Conservation (phyloP, 75 land plant genomes). For the Pinus albicaulis region DNA sequence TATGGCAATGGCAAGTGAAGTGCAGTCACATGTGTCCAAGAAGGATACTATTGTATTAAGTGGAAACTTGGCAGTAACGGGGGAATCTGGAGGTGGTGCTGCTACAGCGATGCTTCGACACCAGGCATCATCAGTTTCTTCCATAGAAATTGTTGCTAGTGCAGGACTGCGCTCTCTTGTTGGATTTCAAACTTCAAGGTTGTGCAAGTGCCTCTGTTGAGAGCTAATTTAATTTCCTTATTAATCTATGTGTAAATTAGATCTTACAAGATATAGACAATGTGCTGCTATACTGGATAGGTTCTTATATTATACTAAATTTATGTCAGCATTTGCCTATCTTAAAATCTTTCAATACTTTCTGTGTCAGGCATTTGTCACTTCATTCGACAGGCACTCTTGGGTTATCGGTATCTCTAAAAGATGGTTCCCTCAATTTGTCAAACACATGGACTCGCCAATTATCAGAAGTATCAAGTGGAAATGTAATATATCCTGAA, state of each 20-base stretch:
- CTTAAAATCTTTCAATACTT: background rate
- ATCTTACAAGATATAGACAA: background rate
- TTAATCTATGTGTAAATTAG: background rate
- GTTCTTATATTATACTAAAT: background rate
- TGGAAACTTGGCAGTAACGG: constrained; percentile 72
- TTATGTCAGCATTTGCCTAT: background rate
- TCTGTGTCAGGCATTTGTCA: constrained; percentile 65
- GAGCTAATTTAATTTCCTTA: background rate
- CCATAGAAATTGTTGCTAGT: constrained; percentile 75
- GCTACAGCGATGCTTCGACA: constrained; percentile 63
- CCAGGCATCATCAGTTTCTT: constrained; percentile 66
- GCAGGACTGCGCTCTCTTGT: constrained; percentile 74
- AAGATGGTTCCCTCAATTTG: constrained; percentile 86
- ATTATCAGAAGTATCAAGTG: constrained; percentile 69
- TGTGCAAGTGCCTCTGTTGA: background rate
- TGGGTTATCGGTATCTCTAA: constrained; percentile 65
- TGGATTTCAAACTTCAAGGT: constrained; percentile 85
- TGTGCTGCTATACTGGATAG: background rate
- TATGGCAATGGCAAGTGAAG: constrained; percentile 82
- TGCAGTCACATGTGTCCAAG: constrained; percentile 88
- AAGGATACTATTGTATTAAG: constrained; percentile 57
- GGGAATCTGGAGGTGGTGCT: constrained; percentile 68
- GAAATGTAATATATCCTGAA: constrained; percentile 57
- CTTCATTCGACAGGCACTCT: constrained; percentile 78
- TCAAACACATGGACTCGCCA: constrained; percentile 90